Percentiles rank a stretch among this genome's conserved stretches.
Evolutionary conservation across 2,329 filamentous ascomycete species (phyloP).

Genomic region (Sarocladium brachiariae): DNA sequence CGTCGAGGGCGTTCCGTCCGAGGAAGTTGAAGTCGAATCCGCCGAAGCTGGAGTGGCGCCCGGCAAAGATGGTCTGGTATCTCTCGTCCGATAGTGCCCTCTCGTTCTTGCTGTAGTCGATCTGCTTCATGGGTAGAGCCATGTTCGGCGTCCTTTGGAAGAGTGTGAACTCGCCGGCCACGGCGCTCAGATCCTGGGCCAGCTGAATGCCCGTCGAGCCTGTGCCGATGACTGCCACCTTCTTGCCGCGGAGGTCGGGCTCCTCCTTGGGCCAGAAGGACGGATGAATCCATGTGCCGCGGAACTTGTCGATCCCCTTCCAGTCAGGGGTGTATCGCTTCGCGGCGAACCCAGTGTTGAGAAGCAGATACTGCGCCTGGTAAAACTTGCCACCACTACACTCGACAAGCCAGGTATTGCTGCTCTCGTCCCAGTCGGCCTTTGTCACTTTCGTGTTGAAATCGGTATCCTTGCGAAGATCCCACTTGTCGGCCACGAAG

Average conservation of each 20-base stretch:
- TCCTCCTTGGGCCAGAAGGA: background rate
- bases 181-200: background rate
- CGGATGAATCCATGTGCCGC: background rate
- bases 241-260: background rate
- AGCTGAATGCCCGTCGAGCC: background rate
- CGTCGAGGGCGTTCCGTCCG: constrained; percentile 9
- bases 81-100: constrained; percentile 27
- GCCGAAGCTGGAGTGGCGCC: background rate
- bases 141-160: constrained; percentile 35
- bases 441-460: constrained; percentile 32
- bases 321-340: background rate
- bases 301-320: background rate
- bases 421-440: constrained; percentile 27
- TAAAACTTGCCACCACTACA: constrained; percentile 24
- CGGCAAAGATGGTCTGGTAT: background rate
- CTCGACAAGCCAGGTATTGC: constrained; percentile 29
- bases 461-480: constrained; percentile 30
- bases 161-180: background rate
- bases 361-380: background rate
- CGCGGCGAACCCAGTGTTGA: background rate
- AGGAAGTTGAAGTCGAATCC: constrained; percentile 9
- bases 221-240: background rate
- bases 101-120: constrained; percentile 11
- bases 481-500: constrained; percentile 30
- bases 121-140: constrained; percentile 50